These are phyloP conservation scores for Ascochyta clinopodiicola DNA, from an alignment of 2,329 filamentous ascomycete species.

Conservation along the genomic window DNA sequence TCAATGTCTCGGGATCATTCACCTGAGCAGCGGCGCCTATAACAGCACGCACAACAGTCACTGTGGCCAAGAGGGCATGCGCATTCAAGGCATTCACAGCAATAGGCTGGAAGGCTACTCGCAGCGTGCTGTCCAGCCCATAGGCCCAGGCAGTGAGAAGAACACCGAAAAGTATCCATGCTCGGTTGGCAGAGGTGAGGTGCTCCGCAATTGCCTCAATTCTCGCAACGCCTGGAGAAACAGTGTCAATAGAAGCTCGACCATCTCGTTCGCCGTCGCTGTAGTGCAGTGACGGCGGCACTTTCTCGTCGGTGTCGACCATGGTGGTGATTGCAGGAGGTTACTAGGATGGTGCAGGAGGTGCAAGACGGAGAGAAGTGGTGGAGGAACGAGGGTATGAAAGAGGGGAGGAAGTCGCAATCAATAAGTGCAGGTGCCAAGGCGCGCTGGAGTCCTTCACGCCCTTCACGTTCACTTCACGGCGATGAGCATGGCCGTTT, in stretches of 20 bases:
- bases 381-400: background rate
- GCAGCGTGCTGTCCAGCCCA: conserved; percentile 60
- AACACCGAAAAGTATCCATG: conserved; percentile 65
- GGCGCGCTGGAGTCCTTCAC: background rate
- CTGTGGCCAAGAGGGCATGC: conserved; percentile 61
- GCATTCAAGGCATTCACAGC: conserved; percentile 60
- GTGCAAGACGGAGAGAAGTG: background rate
- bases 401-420: background rate
- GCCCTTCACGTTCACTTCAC: background rate
- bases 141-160: conserved; percentile 71
- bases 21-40: conserved; percentile 63
- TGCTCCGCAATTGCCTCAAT: conserved; percentile 64
- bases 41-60: conserved; percentile 65
- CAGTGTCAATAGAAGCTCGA: background rate
- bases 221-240: conserved; percentile 62
- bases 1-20: background rate
- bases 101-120: conserved; percentile 56
- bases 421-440: background rate
- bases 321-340: background rate
- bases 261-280: background rate
- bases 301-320: background rate
- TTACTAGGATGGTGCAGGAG: background rate
- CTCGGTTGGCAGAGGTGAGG: conserved; percentile 60
- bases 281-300: background rate
- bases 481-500: background rate